Conservation (phyloP, 352 stramenopile species). For the Thalassiosira mediterranea region DNA sequence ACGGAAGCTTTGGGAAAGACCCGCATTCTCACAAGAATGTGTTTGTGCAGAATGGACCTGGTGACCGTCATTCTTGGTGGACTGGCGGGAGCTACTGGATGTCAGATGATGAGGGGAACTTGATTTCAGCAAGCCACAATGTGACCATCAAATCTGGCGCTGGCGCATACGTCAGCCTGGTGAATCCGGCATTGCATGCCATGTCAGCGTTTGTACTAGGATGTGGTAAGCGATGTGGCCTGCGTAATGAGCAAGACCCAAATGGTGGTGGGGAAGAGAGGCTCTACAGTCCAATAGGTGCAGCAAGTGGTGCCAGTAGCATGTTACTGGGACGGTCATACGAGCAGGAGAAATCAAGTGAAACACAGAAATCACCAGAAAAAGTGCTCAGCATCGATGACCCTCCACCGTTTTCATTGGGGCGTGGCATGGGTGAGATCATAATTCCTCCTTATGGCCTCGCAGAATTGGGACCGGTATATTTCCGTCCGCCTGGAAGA, state of each 20-base stretch:
- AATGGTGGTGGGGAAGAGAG: constrained; percentile 36
- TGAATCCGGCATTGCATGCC: constrained; percentile 73
- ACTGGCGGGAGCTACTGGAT: constrained; percentile 72
- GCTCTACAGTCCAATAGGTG: constrained; percentile 69
- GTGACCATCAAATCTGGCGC: constrained; percentile 70
- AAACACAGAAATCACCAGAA: constrained; percentile 19
- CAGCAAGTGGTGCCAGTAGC: constrained; percentile 58
- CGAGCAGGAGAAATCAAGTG: constrained; percentile 1
- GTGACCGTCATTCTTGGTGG: constrained; percentile 57
- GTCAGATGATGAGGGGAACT: constrained; percentile 57
- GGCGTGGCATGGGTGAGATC: constrained; percentile 64
- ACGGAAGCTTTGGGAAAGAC: constrained; percentile 27
- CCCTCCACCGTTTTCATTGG: constrained; percentile 73
- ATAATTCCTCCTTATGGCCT: constrained; percentile 72
- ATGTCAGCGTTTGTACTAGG: constrained; percentile 73
- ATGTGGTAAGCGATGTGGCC: constrained; percentile 72
- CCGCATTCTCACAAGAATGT: constrained; percentile 34
- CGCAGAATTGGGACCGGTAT: constrained; percentile 75
- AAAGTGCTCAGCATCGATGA: constrained; percentile 38
- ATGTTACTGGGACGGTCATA: constrained; percentile 46
- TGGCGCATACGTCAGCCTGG: constrained; percentile 68
- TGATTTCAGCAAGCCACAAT: constrained; percentile 78
- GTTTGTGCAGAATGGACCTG: constrained; percentile 38
- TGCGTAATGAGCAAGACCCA: constrained; percentile 48
- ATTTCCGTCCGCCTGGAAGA: constrained; percentile 75